Percentiles rank a stretch among this genome's conserved stretches.
Evolutionary conservation across 1,139 yeast species (phyloP).

Genomic region (Pneumocystis jirovecii): DNA sequence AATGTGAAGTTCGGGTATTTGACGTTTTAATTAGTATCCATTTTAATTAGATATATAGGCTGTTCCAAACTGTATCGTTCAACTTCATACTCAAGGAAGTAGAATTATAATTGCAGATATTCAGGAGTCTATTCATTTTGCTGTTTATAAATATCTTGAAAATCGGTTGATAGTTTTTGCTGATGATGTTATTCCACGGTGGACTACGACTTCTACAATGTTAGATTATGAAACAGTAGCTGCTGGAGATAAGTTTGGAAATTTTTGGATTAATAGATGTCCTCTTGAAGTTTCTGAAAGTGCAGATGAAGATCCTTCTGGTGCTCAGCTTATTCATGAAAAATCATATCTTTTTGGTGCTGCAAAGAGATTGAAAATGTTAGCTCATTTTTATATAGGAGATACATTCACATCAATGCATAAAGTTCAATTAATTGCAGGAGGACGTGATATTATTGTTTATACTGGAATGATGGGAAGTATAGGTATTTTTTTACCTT

Average conservation of each 20-base stretch:
- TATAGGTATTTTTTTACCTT: constrained; percentile 57
- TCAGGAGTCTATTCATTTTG: constrained; percentile 44
- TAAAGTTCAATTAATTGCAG: constrained; percentile 38
- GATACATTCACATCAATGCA: constrained; percentile 57
- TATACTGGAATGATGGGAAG: constrained; percentile 75
- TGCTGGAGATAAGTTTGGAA: constrained; percentile 88
- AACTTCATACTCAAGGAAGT: constrained; percentile 39
- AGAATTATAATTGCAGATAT: constrained; percentile 58
- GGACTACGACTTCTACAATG: constrained; percentile 42
- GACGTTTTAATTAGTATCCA: not conserved
- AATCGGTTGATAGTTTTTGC: constrained; percentile 48
- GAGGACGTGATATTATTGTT: constrained; percentile 51
- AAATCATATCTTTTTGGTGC: constrained; percentile 38
- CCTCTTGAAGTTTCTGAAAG: constrained; percentile 33
- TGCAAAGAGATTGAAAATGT: constrained; percentile 36
- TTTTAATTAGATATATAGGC: constrained; percentile 2
- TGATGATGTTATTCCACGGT: constrained; percentile 56
- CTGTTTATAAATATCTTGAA: constrained; percentile 37
- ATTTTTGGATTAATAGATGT: constrained; percentile 50
- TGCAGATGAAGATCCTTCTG: constrained; percentile 38
- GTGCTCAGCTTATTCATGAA: constrained; percentile 22
- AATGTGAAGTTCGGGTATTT: constrained; percentile 30
- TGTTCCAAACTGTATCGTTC: constrained; percentile 33
- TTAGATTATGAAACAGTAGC: constrained; percentile 64
- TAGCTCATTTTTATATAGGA: constrained; percentile 50